Conservation (phyloP, 306 rosid genomes). For the Acacia crassicarpa region DNA sequence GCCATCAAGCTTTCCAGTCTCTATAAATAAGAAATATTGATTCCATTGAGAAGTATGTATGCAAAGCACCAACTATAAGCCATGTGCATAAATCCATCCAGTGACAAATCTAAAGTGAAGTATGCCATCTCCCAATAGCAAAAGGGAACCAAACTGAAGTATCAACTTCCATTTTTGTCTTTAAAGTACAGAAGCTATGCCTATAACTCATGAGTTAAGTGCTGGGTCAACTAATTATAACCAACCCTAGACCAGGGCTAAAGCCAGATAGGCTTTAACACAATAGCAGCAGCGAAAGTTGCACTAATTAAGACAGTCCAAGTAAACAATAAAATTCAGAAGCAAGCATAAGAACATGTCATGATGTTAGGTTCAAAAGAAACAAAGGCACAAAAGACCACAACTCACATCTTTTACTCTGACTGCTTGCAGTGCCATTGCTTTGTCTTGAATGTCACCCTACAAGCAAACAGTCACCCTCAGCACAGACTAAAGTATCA, state of each 20-base stretch:
- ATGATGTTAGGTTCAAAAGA: neutral
- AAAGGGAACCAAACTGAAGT: neutral
- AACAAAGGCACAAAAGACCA: neutral
- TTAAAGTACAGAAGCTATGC: neutral
- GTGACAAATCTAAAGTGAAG: neutral
- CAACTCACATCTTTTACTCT: slow-evolving; percentile 95
- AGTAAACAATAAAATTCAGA: neutral
- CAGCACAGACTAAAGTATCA: slow-evolving; percentile 27
- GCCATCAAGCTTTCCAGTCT: neutral
- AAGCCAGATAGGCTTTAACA: neutral
- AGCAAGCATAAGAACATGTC: slow-evolving; percentile 12
- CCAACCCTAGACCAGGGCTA: neutral
- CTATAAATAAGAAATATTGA: neutral
- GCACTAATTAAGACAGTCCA: neutral
- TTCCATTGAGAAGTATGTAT: neutral
- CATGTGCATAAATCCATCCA: neutral
- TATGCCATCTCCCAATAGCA: neutral
- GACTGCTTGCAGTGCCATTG: slow-evolving; percentile 73
- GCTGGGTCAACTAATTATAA: neutral
- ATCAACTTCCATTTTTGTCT: neutral
- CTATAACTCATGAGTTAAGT: neutral
- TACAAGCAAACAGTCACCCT: slow-evolving; percentile 41
- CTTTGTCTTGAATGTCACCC: slow-evolving; percentile 98
- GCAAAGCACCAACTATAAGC: neutral
- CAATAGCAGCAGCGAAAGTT: slow-evolving; percentile 2